Percentiles rank a stretch among this genome's conserved stretches.
phyloP scores from a whole-genome alignment of 1,284 basidiomycete genomes.

The Cryptococcus sp. region DNA sequence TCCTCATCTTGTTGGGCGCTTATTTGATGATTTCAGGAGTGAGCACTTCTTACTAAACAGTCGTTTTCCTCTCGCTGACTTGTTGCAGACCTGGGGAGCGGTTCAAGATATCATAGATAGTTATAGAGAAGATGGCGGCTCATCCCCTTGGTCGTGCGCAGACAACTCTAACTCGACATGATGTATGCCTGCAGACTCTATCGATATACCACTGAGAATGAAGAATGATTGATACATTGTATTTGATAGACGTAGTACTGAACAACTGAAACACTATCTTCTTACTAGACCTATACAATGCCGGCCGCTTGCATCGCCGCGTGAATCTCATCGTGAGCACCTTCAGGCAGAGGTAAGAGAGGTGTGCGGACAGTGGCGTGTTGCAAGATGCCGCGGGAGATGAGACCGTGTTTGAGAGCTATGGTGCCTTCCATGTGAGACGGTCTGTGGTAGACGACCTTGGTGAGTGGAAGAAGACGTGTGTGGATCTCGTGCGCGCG shows the following conservation, averaged over 20 bases:
- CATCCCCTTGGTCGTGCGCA: constrained; percentile 38
- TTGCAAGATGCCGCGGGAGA: constrained; percentile 18
- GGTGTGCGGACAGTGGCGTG: constrained; percentile 19
- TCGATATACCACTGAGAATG: background rate
- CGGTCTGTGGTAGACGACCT: constrained; percentile 23
- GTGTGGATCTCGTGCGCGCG: constrained; percentile 17
- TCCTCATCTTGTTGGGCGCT: constrained; percentile 29
- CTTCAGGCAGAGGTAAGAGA: constrained; percentile 18
- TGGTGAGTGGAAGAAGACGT: constrained; percentile 21
- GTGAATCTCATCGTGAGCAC: constrained; percentile 19
- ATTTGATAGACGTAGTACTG: too few species aligned
- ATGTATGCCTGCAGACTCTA: background rate
- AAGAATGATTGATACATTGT: too few species aligned
- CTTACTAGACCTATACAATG: too few species aligned
- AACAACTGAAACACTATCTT: too few species aligned
- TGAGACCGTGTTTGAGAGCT: constrained; percentile 21
- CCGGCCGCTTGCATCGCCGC: constrained; percentile 8
- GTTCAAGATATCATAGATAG: constrained; percentile 34
- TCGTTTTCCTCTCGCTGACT: background rate
- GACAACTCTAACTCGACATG: constrained; percentile 36
- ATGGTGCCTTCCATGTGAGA: constrained; percentile 28
- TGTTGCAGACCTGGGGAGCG: constrained; percentile 38
- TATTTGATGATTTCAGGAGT: constrained; percentile 14
- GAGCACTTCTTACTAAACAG: background rate
- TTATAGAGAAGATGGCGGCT: constrained; percentile 22